Percentiles rank a stretch among this genome's conserved stretches.
These are phyloP conservation scores for Haplosporangium sp. DNA, from an alignment of 371 early-diverging fungal species.

Conservation along the genomic window DNA sequence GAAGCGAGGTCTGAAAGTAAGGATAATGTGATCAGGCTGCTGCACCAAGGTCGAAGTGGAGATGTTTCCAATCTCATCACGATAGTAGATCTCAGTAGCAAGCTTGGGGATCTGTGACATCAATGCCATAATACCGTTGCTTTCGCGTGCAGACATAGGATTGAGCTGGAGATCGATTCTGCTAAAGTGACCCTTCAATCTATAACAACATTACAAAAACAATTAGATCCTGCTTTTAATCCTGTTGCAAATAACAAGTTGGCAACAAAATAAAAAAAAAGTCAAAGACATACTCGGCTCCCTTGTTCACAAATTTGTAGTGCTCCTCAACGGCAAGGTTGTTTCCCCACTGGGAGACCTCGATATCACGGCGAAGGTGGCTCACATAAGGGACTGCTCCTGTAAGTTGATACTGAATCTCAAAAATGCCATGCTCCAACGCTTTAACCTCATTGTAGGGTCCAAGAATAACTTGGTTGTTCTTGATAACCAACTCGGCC, in stretches of 20 bases:
- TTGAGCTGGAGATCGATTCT: slow-evolving; percentile 73
- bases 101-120: slow-evolving; percentile 68
- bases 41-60: slow-evolving; percentile 85
- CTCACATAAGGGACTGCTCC: slow-evolving; percentile 76
- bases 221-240: background rate
- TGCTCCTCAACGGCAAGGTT: slow-evolving; percentile 89
- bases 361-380: slow-evolving; percentile 76
- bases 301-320: slow-evolving; percentile 83
- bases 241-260: background rate
- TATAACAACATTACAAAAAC: slow-evolving; percentile 34
- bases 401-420: slow-evolving; percentile 78
- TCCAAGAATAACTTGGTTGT: slow-evolving; percentile 80
- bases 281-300: slow-evolving; percentile 73
- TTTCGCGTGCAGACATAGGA: slow-evolving; percentile 63
- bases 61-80: slow-evolving; percentile 97
- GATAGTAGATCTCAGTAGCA: slow-evolving; percentile 85
- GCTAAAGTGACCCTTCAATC: slow-evolving; percentile 81
- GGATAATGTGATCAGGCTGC: slow-evolving; percentile 61
- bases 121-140: slow-evolving; percentile 69
- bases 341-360: slow-evolving; percentile 89
- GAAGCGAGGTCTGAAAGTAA: slow-evolving; percentile 89
- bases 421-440: slow-evolving; percentile 58
- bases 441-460: slow-evolving; percentile 68
- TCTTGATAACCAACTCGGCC: slow-evolving; percentile 55
- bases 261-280: background rate